Conservation (phyloP, 257 asterid genomes). For the Ligustrum vulgare region DNA sequence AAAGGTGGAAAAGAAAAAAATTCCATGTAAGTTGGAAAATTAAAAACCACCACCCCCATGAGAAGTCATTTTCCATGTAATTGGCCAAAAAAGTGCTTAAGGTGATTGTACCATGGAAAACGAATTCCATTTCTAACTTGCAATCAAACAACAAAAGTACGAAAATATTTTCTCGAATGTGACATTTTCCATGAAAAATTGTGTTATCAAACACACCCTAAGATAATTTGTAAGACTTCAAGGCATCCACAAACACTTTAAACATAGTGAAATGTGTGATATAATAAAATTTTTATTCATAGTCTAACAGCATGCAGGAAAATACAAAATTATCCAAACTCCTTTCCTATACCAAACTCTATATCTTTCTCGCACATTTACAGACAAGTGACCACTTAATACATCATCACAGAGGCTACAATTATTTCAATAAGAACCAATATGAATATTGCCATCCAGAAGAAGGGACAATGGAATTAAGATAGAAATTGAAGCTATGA, state of each 20-base stretch:
- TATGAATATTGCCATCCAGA: background rate
- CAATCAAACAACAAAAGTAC: too few species aligned
- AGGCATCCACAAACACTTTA: background rate
- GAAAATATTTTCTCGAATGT: too few species aligned
- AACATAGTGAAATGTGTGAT: background rate
- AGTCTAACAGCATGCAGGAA: slow-evolving; percentile 1
- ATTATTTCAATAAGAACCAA: background rate
- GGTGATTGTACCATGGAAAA: too few species aligned
- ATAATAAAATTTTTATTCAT: background rate
- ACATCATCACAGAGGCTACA: slow-evolving; percentile 2
- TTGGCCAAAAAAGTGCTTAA: too few species aligned
- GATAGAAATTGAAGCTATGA: slow-evolving; percentile 8
- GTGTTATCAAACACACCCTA: too few species aligned
- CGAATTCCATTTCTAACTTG: too few species aligned
- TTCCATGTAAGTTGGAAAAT: too few species aligned
- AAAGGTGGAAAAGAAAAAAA: too few species aligned
- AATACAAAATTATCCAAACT: background rate
- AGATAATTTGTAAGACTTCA: background rate
- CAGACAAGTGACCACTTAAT: background rate
- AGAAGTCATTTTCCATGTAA: too few species aligned
- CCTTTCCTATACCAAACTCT: background rate
- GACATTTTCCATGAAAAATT: too few species aligned
- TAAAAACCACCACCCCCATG: too few species aligned
- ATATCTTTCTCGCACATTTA: background rate
- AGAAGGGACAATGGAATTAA: background rate